Evolutionary conservation across 2,329 filamentous ascomycete species (phyloP), one percentile per base, ranked within the genome.

Genomic region (Paecilomyces sp.): DNA sequence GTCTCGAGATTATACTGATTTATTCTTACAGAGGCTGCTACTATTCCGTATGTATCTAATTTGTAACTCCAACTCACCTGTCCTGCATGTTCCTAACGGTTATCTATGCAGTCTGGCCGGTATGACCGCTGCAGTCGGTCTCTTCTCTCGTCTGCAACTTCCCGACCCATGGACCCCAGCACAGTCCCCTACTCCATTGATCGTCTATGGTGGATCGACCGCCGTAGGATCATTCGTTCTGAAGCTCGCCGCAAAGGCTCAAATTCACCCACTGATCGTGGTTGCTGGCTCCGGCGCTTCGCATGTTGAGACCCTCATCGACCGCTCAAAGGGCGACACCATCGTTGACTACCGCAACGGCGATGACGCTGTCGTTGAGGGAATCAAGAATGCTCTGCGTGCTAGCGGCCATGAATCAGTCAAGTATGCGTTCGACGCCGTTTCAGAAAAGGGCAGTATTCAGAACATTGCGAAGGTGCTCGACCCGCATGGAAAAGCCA

Each of bases 261-360:
- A 84, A 67, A 83, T 88, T 61, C 83, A 87, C 69, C 86, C 85
- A 0, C 71, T 88, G 52, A 84, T 88, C 62, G 80, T 79, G 61
- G 76, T 88, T 7, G 84, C 85, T 0, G 85, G 85, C 6, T 74
- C 76, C 2, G 81, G 81, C 5, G 70, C 70, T 8, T 65, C 77
- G 2, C 81, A 81, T 63, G 83, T 87, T 3, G 75, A 82, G 67
- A 70, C 66, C 0, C 71, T 86, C 33, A 78, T 87, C 58, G 80
- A 85, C 66, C 68, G 69, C 9, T 70, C 68, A 57, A 83, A 82
- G 66, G 84, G 85, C 47, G 85, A 88, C 65, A 72, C 75, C 0
- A 73, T 88, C 24, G 68, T 88, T 60, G 85, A 88, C 73, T 87
- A 88, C 70, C 82, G 85, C 28, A 68, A 75, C 0, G 85, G 85